Evolutionary conservation across 495 filamentous ascomycete species (phyloP).

Genomic region (Hypomontagnella monticulosa): DNA sequence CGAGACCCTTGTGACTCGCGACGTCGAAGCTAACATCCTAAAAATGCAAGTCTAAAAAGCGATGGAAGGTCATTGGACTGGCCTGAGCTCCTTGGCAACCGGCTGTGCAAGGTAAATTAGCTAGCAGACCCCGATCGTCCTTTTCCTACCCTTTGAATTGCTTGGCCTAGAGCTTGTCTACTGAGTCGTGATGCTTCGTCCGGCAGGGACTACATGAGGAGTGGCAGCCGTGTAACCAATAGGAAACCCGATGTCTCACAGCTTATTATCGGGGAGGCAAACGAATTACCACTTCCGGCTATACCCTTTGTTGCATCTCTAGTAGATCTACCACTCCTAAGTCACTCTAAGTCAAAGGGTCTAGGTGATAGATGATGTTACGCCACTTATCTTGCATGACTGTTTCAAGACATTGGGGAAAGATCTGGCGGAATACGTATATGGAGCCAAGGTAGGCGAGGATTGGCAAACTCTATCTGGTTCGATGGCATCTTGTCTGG

Average conservation of each 20-base stretch:
- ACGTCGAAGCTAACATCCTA: constrained; percentile 6
- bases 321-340: constrained; percentile 2
- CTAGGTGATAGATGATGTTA: constrained; percentile 20
- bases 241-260: constrained; percentile 16
- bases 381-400: constrained; percentile 25
- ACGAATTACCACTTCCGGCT: constrained; percentile 28
- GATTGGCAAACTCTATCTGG: constrained; percentile 24
- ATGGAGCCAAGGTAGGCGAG: constrained; percentile 24
- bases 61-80: constrained; percentile 3
- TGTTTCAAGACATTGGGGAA: constrained; percentile 22
- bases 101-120: constrained; percentile 9
- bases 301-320: constrained; percentile 20
- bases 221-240: constrained; percentile 32
- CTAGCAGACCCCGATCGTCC: constrained; percentile 23
- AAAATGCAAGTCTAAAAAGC: constrained; percentile 11
- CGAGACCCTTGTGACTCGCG: constrained; percentile 19
- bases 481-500: background rate
- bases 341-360: constrained; percentile 9
- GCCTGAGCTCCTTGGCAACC: constrained; percentile 3
- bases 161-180: constrained; percentile 28
- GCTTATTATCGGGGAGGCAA: constrained; percentile 32
- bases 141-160: background rate
- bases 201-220: constrained; percentile 9
- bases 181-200: constrained; percentile 27
- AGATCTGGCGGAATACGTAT: constrained; percentile 35